phyloP scores from a whole-genome alignment of 1,284 basidiomycete species.

The Cryptococcus floricola region DNA sequence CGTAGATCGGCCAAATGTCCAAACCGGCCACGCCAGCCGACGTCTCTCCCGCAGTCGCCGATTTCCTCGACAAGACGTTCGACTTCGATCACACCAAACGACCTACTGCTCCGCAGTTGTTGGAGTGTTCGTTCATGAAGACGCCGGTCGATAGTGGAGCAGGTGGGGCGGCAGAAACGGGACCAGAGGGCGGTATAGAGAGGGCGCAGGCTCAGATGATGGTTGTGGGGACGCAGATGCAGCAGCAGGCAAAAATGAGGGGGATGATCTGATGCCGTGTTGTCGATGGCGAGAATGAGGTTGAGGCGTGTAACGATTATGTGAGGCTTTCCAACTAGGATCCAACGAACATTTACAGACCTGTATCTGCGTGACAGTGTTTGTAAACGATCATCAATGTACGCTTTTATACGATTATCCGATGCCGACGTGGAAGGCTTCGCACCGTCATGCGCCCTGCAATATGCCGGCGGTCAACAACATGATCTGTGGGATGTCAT shows the following conservation, averaged over 20 bases:
- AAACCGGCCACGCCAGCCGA: constrained; percentile 79
- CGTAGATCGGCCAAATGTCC: constrained; percentile 80
- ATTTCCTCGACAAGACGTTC: constrained; percentile 80
- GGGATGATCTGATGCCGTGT: neutral
- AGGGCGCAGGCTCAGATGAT: constrained; percentile 25
- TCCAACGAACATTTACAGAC: no score
- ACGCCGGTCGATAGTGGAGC: neutral
- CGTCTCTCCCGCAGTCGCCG: constrained; percentile 76
- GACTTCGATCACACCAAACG: constrained; percentile 77
- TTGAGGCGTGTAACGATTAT: no score
- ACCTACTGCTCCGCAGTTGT: constrained; percentile 70
- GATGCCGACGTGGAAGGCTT: no score
- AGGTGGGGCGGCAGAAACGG: no score
- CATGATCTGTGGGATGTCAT: no score
- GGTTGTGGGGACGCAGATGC: constrained; percentile 23
- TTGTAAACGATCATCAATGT: no score
- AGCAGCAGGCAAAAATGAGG: constrained; percentile 20
- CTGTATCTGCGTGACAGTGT: no score
- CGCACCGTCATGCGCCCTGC: no score
- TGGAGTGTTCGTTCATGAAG: constrained; percentile 69
- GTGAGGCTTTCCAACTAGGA: no score
- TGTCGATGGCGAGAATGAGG: no score
- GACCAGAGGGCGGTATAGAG: constrained; percentile 5
- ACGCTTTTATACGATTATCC: no score
- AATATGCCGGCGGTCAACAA: no score